Conservation (phyloP, 192 early-diverging fungal genomes). For the Entomortierella parvispora region DNA sequence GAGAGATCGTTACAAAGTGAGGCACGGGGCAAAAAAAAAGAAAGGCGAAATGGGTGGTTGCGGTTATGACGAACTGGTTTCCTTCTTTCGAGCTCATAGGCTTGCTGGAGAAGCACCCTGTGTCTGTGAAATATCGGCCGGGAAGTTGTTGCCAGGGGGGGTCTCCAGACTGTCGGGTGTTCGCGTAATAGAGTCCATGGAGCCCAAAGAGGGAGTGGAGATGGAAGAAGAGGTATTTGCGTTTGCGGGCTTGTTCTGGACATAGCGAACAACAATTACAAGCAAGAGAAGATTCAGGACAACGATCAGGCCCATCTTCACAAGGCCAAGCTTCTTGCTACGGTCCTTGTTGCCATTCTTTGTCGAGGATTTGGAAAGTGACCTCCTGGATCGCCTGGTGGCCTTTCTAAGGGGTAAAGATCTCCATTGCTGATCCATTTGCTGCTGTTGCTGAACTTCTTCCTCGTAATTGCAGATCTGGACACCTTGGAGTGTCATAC, state of each 20-base stretch:
- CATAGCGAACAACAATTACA: constrained; percentile 19
- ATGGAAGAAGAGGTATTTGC: not conserved
- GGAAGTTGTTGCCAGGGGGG: too few relatives aligned
- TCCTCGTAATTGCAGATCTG: constrained; percentile 6
- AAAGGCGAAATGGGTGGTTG: too few relatives aligned
- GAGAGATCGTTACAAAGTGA: too few relatives aligned
- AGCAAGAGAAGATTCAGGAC: constrained; percentile 33
- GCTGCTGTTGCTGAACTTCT: constrained; percentile 2
- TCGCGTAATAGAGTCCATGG: too few relatives aligned
- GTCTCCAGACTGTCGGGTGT: too few relatives aligned
- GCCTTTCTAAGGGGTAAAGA: constrained; percentile 3
- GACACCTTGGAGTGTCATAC: not conserved
- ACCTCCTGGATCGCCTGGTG: not conserved
- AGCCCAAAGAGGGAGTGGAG: too few relatives aligned
- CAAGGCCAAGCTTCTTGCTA: constrained; percentile 23
- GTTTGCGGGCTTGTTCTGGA: not conserved
- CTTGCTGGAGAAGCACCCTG: too few relatives aligned
- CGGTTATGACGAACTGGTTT: too few relatives aligned
- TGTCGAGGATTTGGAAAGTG: constrained; percentile 7
- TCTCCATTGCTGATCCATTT: constrained; percentile 24
- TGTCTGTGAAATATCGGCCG: too few relatives aligned
- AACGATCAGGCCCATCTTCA: constrained; percentile 32
- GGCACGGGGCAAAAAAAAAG: too few relatives aligned
- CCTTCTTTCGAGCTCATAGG: too few relatives aligned
- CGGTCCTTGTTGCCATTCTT: constrained; percentile 13